Base-by-base conservation (phyloP, 1,284 basidiomycete species). In the Laetiporus sulphureus region DNA sequence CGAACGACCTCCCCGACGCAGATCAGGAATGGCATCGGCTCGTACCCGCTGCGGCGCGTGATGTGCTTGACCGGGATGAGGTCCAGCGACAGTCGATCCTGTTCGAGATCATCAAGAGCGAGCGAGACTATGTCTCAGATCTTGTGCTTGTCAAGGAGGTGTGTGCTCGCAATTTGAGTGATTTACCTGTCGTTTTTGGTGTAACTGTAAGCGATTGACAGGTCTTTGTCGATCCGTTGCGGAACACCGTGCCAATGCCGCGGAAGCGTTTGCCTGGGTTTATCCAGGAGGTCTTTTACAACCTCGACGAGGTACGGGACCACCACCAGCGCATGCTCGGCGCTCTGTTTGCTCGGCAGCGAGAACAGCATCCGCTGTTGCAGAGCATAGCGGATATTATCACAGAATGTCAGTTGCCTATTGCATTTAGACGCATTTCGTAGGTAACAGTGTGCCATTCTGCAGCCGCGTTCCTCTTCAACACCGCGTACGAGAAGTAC, bases 91-190 rank as follows among this genome's bases (percentile, higher is more conserved):
- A 92, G 58, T 88, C 82, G 11, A 74, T 85, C 5, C 70, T 91
- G 24, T 92, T 91, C 56, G 89, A 91, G 56, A 61, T 90, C 34
- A 79, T 91, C 63, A 86, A 86, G 62, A 77, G 83, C 1, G 89
- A 92, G 63, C 71, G 76, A 50, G 83, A 87, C 49, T 91, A 91
- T 59, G 85, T 91, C 8, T 53, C 68, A 24, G 89, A 91, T 62
- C 61, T 91, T 47, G 69, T 78, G 53, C 68, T 80, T 5, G 68
- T 91, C 20, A 65, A 73, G 53, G 73, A 85, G 55, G 87, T 84
- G 50, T 35, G 62, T 54, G 48, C 27, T 8, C 25, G 13, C 20
- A 23, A 23, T 27, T 21, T 23, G 16, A 13, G 15, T 41, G 19
- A 6, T 2, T 27, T n/a, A 15, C 8, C 11, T 6, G 34, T 22